Percentiles rank a stretch among this genome's conserved stretches.
phyloP scores from a whole-genome alignment of 1,284 basidiomycete species.

The Trichosporon sp. region DNA sequence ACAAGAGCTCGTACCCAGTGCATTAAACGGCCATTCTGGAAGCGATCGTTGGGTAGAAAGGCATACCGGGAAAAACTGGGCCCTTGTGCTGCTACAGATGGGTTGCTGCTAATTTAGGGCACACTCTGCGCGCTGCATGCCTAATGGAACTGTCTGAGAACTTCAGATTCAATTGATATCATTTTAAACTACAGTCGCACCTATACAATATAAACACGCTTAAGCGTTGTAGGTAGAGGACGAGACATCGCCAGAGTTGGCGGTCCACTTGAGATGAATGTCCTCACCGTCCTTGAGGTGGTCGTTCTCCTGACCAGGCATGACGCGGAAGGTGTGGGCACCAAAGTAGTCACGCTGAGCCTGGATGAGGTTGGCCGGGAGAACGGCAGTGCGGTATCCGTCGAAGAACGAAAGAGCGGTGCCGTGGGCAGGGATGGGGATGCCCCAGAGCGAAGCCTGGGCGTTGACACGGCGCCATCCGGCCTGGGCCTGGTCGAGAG shows the following conservation, averaged over 20 bases:
- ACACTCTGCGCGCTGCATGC: no score
- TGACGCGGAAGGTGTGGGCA: conserved; percentile 87
- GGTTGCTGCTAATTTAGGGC: no score
- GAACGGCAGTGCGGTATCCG: conserved; percentile 82
- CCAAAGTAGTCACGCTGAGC: conserved; percentile 70
- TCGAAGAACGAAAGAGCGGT: conserved; percentile 99
- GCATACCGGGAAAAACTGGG: no score
- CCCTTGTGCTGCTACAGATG: no score
- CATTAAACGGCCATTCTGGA: no score
- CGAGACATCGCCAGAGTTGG: conserved; percentile 63
- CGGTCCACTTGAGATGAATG: conserved; percentile 69
- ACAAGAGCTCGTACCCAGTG: no score
- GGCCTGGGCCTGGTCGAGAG: conserved; percentile 90
- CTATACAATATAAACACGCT: conserved; percentile 38
- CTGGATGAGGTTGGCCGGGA: conserved; percentile 94
- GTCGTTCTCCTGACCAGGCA: conserved; percentile 83
- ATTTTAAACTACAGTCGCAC: conserved; percentile 14
- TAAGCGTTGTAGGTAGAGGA: conserved; percentile 89
- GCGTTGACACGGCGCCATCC: conserved; percentile 98
- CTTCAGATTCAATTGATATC: conserved; percentile 13
- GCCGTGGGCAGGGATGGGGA: conserved; percentile 93
- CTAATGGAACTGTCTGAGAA: no score
- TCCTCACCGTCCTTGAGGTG: conserved; percentile 78
- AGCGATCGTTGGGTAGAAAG: no score
- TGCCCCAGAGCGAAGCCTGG: conserved; percentile 96